Evolutionary conservation across 169 alveolate species (phyloP).

Genomic region (Babesia divergens): DNA sequence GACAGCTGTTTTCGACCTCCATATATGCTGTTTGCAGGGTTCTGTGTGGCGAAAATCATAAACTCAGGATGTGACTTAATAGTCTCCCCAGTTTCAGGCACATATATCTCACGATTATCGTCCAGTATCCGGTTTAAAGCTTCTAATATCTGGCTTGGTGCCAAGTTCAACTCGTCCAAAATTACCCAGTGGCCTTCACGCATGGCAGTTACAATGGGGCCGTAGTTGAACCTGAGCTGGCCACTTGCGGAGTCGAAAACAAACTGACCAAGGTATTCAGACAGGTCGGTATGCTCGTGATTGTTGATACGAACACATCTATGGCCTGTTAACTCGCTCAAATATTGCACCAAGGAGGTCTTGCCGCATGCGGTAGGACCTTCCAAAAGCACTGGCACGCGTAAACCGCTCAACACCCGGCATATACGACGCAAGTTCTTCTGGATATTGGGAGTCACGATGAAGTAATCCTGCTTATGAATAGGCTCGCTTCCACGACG

Average conservation of each 20-base stretch:
- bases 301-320: constrained; percentile 96
- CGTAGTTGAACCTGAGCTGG: constrained; percentile 93
- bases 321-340: constrained; percentile 92
- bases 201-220: constrained; percentile 95
- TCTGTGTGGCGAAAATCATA: constrained; percentile 98
- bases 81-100: constrained; percentile 93
- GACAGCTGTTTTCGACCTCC: constrained; percentile 98
- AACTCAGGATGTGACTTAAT: constrained; percentile 96
- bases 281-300: constrained; percentile 98
- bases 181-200: constrained; percentile 98
- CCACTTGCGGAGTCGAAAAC: constrained; percentile 87
- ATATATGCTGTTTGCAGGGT: constrained; percentile 96
- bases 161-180: constrained; percentile 98
- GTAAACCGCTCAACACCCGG: constrained; percentile 89
- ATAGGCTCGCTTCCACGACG: constrained; percentile 34
- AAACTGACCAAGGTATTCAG: constrained; percentile 98
- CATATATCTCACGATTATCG: constrained; percentile 95
- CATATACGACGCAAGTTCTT: constrained; percentile 86
- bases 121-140: constrained; percentile 97
- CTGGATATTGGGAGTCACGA: constrained; percentile 86
- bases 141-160: constrained; percentile 97
- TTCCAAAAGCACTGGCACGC: constrained; percentile 96
- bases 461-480: constrained; percentile 68
- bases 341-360: constrained; percentile 94
- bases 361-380: constrained; percentile 99